Evolutionary conservation across 2,329 filamentous ascomycete species (phyloP).

Genomic region (Cladosporium sp.): DNA sequence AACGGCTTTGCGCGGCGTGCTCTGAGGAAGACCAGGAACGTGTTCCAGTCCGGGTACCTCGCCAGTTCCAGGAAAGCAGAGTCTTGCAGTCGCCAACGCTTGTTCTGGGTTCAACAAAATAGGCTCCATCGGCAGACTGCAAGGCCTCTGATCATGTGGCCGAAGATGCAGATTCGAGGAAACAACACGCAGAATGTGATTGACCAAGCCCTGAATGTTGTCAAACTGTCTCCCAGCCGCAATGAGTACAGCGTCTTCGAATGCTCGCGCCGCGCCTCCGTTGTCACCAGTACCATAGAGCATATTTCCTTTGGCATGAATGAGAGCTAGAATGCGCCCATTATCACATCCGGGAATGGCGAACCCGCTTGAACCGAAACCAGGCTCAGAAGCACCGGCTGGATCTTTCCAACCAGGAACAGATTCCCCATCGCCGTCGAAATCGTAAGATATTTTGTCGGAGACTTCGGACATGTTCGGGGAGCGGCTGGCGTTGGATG

Average conservation of each 20-base stretch:
- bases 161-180: conserved; percentile 27
- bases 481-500: conserved; percentile 48
- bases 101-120: conserved; percentile 78
- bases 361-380: conserved; percentile 79
- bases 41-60: conserved; percentile 75
- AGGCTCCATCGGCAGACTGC: conserved; percentile 49
- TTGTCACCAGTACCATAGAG: conserved; percentile 86
- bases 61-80: conserved; percentile 77
- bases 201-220: conserved; percentile 74
- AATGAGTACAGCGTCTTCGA: conserved; percentile 92
- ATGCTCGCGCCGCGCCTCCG: conserved; percentile 74
- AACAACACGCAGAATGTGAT: conserved; percentile 69
- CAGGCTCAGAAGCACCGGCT: conserved; percentile 42
- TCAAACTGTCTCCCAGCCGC: conserved; percentile 68
- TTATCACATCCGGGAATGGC: conserved; percentile 81
- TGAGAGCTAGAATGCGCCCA: conserved; percentile 84
- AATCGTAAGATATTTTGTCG: conserved; percentile 56
- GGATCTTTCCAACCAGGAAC: conserved; percentile 37
- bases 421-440: conserved; percentile 42
- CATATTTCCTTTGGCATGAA: conserved; percentile 99
- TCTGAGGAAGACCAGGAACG: conserved; percentile 55
- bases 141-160: conserved; percentile 24
- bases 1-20: conserved; percentile 70
- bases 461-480: conserved; percentile 52
- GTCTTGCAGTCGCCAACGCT: conserved; percentile 74